Percentiles rank a stretch among this genome's conserved stretches.
These are phyloP conservation scores for Quercus tomentella DNA, from an alignment of 331 rosid genomes.

Conservation along the genomic window DNA sequence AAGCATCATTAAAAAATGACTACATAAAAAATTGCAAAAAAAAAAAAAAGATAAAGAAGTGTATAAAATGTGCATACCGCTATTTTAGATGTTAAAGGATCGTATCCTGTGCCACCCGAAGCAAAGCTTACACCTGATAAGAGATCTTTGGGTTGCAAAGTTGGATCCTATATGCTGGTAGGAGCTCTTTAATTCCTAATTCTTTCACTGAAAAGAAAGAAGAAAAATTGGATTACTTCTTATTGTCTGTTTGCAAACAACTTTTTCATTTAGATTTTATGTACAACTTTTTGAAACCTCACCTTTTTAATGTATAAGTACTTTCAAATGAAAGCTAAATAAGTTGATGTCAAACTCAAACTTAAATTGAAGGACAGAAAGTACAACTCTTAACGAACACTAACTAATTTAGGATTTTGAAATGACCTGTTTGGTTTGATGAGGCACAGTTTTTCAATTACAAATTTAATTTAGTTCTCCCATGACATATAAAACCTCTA, in stretches of 20 bases:
- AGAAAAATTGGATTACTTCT: not conserved
- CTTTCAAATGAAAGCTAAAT: too few species aligned
- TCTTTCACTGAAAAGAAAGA: conserved; percentile 10
- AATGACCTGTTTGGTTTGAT: too few species aligned
- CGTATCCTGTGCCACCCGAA: conserved; percentile 39
- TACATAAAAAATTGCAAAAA: not conserved
- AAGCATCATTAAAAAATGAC: not conserved
- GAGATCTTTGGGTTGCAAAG: conserved; percentile 17
- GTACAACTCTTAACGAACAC: too few species aligned
- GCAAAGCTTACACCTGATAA: conserved; percentile 37
- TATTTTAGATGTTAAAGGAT: conserved; percentile 31
- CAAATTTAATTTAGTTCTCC: too few species aligned
- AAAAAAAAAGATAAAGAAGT: not conserved
- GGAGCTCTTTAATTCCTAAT: conserved; percentile 23
- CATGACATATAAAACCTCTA: too few species aligned
- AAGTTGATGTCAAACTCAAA: too few species aligned
- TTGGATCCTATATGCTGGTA: conserved; percentile 22
- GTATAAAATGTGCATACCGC: conserved; percentile 6
- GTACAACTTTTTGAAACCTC: too few species aligned
- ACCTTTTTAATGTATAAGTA: too few species aligned
- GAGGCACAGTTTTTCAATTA: too few species aligned
- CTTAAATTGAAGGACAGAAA: not conserved
- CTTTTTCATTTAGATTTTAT: too few species aligned
- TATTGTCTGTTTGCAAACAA: not conserved
- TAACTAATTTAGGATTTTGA: too few species aligned